A percentile compares a stretch with the other conserved stretches of the same genome.
Conservation (phyloP, 2,329 filamentous ascomycete species). For the Alternaria novae-zelandiae region DNA sequence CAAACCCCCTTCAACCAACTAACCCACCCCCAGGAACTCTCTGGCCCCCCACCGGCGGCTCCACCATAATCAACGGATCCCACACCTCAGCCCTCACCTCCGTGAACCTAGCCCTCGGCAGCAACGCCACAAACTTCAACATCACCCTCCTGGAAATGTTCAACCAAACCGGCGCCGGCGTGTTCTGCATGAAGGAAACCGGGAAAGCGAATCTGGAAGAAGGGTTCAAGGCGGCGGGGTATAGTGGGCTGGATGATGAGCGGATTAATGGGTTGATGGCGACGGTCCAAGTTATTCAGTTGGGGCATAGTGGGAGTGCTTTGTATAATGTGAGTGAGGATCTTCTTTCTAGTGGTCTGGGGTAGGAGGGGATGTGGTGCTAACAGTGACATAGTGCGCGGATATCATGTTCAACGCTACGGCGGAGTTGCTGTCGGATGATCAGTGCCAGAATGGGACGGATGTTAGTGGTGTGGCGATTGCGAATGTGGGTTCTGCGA, state of each 20-base stretch:
- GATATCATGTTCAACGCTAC: constrained; percentile 52
- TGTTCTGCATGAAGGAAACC: constrained; percentile 54
- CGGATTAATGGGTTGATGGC: constrained; percentile 50
- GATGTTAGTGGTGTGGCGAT: constrained; percentile 46
- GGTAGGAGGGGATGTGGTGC: background rate
- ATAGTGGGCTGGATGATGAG: constrained; percentile 23
- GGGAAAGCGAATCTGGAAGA: constrained; percentile 30
- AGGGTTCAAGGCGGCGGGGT: constrained; percentile 32
- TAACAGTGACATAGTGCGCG: constrained; percentile 46
- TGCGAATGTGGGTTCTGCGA: constrained; percentile 21
- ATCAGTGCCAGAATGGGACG: constrained; percentile 50
- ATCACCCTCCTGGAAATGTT: constrained; percentile 52
- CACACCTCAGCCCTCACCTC: constrained; percentile 55
- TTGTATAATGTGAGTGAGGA: constrained; percentile 51
- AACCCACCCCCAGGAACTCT: constrained; percentile 22
- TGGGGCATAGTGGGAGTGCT: constrained; percentile 48
- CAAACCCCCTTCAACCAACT: background rate
- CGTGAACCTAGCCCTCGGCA: constrained; percentile 55
- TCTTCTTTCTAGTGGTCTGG: no score
- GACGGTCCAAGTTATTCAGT: constrained; percentile 55
- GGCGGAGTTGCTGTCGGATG: constrained; percentile 45
- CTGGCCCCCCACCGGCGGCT: constrained; percentile 55
- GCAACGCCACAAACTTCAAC: constrained; percentile 53
- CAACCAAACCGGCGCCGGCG: constrained; percentile 58
- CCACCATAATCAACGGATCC: constrained; percentile 49